phyloP scores from a whole-genome alignment of 2,329 filamentous ascomycete genomes.

The Cryphonectria nitschkei region DNA sequence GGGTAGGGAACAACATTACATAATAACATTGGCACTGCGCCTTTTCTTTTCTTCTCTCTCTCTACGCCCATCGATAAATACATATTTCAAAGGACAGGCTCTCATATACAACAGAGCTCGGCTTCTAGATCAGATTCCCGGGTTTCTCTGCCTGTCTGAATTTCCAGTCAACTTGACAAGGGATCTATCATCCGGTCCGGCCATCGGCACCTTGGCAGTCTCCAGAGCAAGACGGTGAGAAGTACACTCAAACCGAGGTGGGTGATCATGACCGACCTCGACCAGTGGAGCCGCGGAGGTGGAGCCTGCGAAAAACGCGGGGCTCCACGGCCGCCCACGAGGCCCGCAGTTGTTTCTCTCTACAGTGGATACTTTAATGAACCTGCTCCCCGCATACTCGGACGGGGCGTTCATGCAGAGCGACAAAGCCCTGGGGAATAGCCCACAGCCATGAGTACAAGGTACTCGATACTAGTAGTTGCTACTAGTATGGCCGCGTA shows the following conservation, averaged over 20 bases:
- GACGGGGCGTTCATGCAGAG: background rate
- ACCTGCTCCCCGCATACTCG: background rate
- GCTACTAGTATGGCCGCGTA: background rate
- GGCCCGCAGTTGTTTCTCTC: background rate
- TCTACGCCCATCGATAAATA: background rate
- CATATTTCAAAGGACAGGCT: background rate
- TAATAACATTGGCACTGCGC: background rate
- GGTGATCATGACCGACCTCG: background rate
- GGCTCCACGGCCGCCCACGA: slow-evolving; percentile 3
- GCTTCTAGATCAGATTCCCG: background rate
- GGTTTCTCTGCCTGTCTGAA: background rate
- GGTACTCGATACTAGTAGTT: background rate
- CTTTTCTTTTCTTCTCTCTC: background rate
- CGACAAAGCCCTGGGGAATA: background rate
- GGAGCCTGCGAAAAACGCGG: background rate
- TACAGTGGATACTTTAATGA: background rate
- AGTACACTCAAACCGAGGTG: background rate
- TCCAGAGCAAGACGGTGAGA: background rate
- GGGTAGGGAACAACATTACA: background rate
- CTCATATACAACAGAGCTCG: background rate
- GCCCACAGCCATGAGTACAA: background rate
- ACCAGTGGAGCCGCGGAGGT: background rate
- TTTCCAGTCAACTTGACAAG: background rate
- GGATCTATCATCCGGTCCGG: background rate
- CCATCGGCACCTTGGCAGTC: background rate